A percentile compares a stretch with the other conserved stretches of the same genome.
These are phyloP conservation scores for Aspergillus costaricaensis DNA, from an alignment of 2,329 filamentous ascomycete genomes.

Conservation along the genomic window DNA sequence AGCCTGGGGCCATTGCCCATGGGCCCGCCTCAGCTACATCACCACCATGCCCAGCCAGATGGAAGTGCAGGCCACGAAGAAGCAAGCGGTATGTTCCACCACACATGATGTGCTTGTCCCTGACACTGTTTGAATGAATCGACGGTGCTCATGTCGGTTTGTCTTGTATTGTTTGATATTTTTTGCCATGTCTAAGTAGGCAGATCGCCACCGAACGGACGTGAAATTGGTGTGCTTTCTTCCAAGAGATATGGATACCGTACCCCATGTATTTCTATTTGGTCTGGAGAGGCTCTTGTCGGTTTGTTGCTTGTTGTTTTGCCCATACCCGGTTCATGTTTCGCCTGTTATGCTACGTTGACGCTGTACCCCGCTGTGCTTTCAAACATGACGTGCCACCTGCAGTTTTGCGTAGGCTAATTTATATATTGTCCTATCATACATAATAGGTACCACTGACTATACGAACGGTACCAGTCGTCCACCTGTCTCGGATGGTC, in stretches of 20 bases:
- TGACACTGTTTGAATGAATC: slow-evolving; percentile 11
- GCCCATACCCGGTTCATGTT: slow-evolving; percentile 10
- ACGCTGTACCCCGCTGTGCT: slow-evolving; percentile 16
- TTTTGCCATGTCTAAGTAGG: slow-evolving; percentile 5
- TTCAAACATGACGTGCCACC: slow-evolving; percentile 17
- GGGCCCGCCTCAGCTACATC: slow-evolving; percentile 68
- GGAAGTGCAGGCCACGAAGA: slow-evolving; percentile 64
- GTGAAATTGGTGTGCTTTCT: slow-evolving; percentile 5
- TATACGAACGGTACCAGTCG: slow-evolving; percentile 55
- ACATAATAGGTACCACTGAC: slow-evolving; percentile 39
- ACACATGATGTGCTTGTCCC: slow-evolving; percentile 66
- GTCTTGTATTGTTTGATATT: slow-evolving; percentile 19
- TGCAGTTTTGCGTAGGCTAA: slow-evolving; percentile 47
- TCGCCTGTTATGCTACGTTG: slow-evolving; percentile 20
- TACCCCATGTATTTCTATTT: slow-evolving; percentile 17
- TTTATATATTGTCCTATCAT: slow-evolving; percentile 28
- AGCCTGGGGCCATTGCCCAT: slow-evolving; percentile 64
- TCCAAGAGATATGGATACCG: slow-evolving; percentile 5
- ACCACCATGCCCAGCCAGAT: slow-evolving; percentile 72
- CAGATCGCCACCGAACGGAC: slow-evolving; percentile 7
- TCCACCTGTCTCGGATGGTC: slow-evolving; percentile 62
- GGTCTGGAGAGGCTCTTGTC: slow-evolving; percentile 7
- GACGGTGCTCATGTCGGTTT: slow-evolving; percentile 13
- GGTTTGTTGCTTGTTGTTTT: slow-evolving; percentile 6
- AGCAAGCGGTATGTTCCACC: slow-evolving; percentile 97